phyloP scores from a whole-genome alignment of 345 rosid species.

The Corchorus capsularis region DNA sequence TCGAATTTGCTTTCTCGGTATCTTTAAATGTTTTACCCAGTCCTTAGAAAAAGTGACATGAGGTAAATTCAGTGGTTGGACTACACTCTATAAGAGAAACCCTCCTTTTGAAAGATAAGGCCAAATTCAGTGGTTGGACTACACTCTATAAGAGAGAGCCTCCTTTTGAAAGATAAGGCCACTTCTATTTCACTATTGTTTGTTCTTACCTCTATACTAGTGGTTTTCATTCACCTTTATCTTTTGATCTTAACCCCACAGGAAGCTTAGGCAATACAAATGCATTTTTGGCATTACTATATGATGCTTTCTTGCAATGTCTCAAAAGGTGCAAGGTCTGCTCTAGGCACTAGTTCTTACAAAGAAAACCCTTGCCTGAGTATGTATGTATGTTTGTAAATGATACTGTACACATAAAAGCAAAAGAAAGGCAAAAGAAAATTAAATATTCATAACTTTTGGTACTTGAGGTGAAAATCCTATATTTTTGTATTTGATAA shows the following conservation, averaged over 20 bases:
- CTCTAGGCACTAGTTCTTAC: not conserved
- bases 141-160: not conserved
- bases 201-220: not conserved
- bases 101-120: not conserved
- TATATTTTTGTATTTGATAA: not conserved
- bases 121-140: not conserved
- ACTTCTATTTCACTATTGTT: not conserved
- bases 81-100: too few relatives aligned
- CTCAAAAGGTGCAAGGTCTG: not conserved
- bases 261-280: not conserved
- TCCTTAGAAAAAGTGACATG: not conserved
- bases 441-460: too few relatives aligned
- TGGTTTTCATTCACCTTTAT: not conserved
- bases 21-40: not conserved
- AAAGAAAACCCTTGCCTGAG: not conserved
- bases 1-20: not conserved
- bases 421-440: not conserved
- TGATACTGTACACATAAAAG: too few relatives aligned
- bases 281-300: not conserved
- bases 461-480: not conserved
- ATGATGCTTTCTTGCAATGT: not conserved
- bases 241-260: not conserved
- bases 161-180: not conserved
- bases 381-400: too few relatives aligned
- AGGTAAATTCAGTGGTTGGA: not conserved